Percentiles rank a stretch among this genome's conserved stretches.
Conservation (phyloP, 805 yeast species). For the Candida maesae region DNA sequence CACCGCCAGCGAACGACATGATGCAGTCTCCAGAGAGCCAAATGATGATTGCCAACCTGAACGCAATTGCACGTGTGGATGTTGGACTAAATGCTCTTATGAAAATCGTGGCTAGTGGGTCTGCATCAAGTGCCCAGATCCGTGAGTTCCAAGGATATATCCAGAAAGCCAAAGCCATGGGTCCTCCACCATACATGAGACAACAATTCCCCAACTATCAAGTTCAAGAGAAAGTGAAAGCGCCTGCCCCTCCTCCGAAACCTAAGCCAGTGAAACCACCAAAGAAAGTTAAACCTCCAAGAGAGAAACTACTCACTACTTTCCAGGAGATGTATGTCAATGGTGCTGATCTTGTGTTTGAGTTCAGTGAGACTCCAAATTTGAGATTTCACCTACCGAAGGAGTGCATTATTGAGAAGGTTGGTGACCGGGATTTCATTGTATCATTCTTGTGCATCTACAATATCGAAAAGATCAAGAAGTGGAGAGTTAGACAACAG, state of each 20-base stretch:
- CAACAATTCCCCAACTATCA: conserved; percentile 26
- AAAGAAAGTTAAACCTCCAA: conserved; percentile 26
- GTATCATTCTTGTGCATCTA: conserved; percentile 35
- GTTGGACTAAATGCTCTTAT: conserved; percentile 63
- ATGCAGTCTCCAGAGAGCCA: conserved; percentile 63
- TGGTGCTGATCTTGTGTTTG: conserved; percentile 76
- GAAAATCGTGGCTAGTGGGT: conserved; percentile 84
- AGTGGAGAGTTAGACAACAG: conserved; percentile 20
- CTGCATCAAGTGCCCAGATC: conserved; percentile 69
- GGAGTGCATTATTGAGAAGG: conserved; percentile 66
- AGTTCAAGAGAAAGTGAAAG: too few relatives aligned
- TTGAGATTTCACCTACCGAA: conserved; percentile 75
- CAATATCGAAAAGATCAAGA: conserved; percentile 24
- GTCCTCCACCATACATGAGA: conserved; percentile 41
- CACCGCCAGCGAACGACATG: conserved; percentile 34
- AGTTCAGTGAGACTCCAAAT: conserved; percentile 74
- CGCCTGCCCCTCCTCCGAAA: too few relatives aligned
- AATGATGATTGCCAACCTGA: conserved; percentile 80
- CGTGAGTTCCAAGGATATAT: conserved; percentile 77
- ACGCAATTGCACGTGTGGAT: conserved; percentile 75
- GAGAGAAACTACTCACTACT: conserved; percentile 64
- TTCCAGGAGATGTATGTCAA: conserved; percentile 69
- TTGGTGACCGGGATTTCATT: conserved; percentile 32
- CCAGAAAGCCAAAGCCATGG: conserved; percentile 73
- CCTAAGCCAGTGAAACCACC: conserved; percentile 14